phyloP scores from a whole-genome alignment of 805 yeast genomes.

The Starmerella kuoi region DNA sequence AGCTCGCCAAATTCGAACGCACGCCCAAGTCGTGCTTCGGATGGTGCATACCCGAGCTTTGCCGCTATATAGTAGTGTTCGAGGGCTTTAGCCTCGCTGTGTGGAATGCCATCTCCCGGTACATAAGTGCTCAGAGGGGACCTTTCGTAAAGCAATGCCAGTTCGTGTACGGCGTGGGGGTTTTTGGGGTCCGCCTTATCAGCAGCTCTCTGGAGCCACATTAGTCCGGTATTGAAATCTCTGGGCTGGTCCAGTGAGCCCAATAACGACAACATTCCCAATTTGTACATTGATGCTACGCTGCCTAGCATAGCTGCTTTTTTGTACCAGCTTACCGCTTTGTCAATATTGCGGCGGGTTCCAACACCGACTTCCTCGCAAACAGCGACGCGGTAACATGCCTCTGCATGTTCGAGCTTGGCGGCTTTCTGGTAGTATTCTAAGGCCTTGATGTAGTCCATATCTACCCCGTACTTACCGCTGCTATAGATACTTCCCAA shows the following conservation, averaged over 20 bases:
- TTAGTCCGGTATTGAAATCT: constrained; percentile 35
- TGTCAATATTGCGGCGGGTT: constrained; percentile 32
- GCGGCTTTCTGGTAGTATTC: constrained; percentile 51
- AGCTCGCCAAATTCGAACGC: constrained; percentile 60
- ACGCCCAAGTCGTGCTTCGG: constrained; percentile 60
- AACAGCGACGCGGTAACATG: constrained; percentile 58
- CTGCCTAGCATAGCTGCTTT: constrained; percentile 52
- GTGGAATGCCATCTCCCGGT: constrained; percentile 31
- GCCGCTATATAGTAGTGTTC: constrained; percentile 42
- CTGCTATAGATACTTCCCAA: constrained; percentile 49
- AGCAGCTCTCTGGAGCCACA: constrained; percentile 44
- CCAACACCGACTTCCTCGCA: constrained; percentile 59
- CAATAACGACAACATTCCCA: constrained; percentile 51
- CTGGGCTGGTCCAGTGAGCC: constrained; percentile 34
- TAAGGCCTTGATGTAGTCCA: constrained; percentile 50
- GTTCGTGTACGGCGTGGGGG: constrained; percentile 47
- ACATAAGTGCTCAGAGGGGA: constrained; percentile 31
- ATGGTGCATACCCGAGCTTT: constrained; percentile 45
- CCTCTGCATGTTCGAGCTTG: constrained; percentile 42
- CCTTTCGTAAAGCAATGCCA: constrained; percentile 45
- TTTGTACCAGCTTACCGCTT: constrained; percentile 44
- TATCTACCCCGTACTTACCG: constrained; percentile 38
- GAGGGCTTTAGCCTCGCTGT: constrained; percentile 34
- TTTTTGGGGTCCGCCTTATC: constrained; percentile 34
- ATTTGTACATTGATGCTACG: constrained; percentile 58